phyloP scores from a whole-genome alignment of 345 rosid species.

The Cardamine resedifolia region DNA sequence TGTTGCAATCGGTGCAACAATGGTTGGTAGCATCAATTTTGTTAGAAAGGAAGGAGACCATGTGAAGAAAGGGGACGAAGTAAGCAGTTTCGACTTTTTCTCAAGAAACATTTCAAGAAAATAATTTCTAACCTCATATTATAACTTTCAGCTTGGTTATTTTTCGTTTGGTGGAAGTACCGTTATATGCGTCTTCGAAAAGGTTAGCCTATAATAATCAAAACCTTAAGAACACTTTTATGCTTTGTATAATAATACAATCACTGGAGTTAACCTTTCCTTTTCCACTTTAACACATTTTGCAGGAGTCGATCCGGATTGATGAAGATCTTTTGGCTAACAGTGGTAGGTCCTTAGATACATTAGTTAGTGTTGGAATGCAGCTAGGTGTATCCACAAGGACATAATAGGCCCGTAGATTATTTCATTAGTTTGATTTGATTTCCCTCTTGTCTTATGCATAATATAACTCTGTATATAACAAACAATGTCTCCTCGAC shows the following conservation, averaged over 20 bases:
- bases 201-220: constrained; percentile 46
- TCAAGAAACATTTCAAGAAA: constrained; percentile 3
- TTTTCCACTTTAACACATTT: neutral
- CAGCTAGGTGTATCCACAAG: constrained; percentile 59
- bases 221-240: neutral
- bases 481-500: neutral
- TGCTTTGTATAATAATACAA: neutral
- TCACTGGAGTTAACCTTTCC: neutral
- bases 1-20: constrained; percentile 93
- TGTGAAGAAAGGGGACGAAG: constrained; percentile 84
- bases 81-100: constrained; percentile 25
- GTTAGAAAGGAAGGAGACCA: constrained; percentile 56
- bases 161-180: constrained; percentile 98
- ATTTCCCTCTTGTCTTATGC: neutral
- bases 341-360: constrained; percentile 80
- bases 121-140: neutral
- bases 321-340: constrained; percentile 76
- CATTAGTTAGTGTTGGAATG: constrained; percentile 88
- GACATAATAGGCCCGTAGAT: too few species aligned
- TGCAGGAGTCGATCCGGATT: constrained; percentile 62
- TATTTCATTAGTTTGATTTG: too few species aligned
- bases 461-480: constrained; percentile 17
- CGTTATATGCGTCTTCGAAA: constrained; percentile 77
- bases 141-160: constrained; percentile 68
- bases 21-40: constrained; percentile 91